phyloP scores from a whole-genome alignment of 805 yeast genomes.

The Osmozyma mogii region DNA sequence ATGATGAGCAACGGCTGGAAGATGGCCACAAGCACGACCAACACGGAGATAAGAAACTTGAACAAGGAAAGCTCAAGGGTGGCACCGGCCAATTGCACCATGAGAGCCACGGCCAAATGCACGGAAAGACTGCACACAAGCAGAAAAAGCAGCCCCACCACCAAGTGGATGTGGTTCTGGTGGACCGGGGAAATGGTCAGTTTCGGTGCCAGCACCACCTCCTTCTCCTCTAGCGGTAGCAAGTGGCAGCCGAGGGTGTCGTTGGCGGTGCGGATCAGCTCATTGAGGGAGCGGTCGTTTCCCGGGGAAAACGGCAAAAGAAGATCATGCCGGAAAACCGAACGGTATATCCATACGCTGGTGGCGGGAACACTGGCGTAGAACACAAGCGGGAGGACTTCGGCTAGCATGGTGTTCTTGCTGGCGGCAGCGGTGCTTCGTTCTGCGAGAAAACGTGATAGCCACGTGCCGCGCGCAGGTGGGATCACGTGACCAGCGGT shows the following conservation, averaged over 20 bases:
- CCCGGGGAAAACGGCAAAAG: background rate
- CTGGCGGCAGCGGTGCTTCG: too few species aligned
- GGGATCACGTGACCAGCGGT: too few species aligned
- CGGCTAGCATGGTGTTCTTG: too few species aligned
- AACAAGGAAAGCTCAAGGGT: constrained; percentile 23
- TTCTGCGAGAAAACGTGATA: too few species aligned
- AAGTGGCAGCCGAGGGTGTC: constrained; percentile 12
- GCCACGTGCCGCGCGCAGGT: too few species aligned
- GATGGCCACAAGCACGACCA: constrained; percentile 33
- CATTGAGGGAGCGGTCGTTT: constrained; percentile 19
- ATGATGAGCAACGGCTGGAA: constrained; percentile 37
- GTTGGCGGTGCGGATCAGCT: constrained; percentile 10
- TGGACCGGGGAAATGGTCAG: background rate
- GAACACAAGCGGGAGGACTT: too few species aligned
- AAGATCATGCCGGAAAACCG: background rate
- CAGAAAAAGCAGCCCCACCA: constrained; percentile 23
- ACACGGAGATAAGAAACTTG: constrained; percentile 28
- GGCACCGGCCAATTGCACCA: constrained; percentile 26
- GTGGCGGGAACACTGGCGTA: too few species aligned
- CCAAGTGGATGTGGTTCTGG: constrained; percentile 4
- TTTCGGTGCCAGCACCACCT: constrained; percentile 3
- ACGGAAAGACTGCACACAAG: constrained; percentile 22
- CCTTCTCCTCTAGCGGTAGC: constrained; percentile 11
- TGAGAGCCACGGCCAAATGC: constrained; percentile 24
- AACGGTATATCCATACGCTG: background rate